Percentiles rank a stretch among this genome's conserved stretches.
Conservation (phyloP, 495 filamentous ascomycete genomes). For the Penicillium verhagenii region DNA sequence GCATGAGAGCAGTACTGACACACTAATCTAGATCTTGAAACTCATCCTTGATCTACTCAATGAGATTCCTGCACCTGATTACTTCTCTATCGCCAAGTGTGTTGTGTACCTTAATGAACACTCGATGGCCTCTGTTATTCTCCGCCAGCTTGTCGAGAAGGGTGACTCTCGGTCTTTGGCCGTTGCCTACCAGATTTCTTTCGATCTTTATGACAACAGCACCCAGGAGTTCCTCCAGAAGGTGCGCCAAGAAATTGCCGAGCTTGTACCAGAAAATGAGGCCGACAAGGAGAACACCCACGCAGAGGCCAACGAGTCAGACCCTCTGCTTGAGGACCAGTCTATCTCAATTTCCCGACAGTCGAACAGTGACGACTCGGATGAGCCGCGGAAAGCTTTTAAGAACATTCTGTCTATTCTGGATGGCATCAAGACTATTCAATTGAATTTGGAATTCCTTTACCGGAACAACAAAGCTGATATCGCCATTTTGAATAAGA, state of each 20-base stretch:
- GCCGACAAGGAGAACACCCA: constrained; percentile 38
- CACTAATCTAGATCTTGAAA: constrained; percentile 65
- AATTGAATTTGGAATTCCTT: constrained; percentile 92
- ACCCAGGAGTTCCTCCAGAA: constrained; percentile 95
- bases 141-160: constrained; percentile 77
- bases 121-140: constrained; percentile 83
- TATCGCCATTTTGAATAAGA: constrained; percentile 87
- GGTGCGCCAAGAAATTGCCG: constrained; percentile 77
- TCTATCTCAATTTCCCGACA: constrained; percentile 37
- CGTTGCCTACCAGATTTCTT: constrained; percentile 94
- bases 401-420: constrained; percentile 82
- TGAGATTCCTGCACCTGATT: constrained; percentile 87
- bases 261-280: constrained; percentile 51
- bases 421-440: constrained; percentile 85
- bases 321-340: constrained; percentile 50
- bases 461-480: constrained; percentile 91
- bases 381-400: constrained; percentile 60
- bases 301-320: constrained; percentile 55
- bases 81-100: constrained; percentile 97
- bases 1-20: constrained; percentile 15
- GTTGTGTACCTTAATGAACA: constrained; percentile 95
- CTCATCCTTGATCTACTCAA: constrained; percentile 85
- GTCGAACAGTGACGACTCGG: constrained; percentile 42
- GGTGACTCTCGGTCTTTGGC: constrained; percentile 74
- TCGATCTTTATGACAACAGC: constrained; percentile 96